Conservation (phyloP, 192 early-diverging fungal genomes). For the Coemansia pectinata region DNA sequence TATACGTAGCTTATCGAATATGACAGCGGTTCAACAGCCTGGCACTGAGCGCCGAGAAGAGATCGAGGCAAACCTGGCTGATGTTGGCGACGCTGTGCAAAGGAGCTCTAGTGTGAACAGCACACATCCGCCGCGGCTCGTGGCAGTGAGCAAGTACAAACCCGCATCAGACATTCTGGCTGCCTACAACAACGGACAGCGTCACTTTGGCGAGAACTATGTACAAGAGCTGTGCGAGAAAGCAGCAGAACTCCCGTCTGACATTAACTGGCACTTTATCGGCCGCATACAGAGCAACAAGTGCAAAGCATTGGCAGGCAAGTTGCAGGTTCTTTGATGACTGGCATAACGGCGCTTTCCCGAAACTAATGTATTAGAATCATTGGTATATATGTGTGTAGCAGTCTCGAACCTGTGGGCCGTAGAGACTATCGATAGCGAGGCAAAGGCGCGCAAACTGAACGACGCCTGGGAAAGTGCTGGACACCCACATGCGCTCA, state of each 20-base stretch:
- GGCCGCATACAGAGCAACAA: conserved; percentile 97
- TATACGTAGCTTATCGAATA: not conserved
- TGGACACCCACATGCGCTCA: conserved; percentile 57
- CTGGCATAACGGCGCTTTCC: not conserved
- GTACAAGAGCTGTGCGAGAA: conserved; percentile 96
- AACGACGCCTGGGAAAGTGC: conserved; percentile 71
- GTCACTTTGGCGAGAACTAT: conserved; percentile 97
- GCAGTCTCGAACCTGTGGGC: conserved; percentile 86
- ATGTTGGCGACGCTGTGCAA: conserved; percentile 6
- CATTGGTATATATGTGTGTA: not conserved
- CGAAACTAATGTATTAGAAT: not conserved
- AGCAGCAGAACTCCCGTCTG: conserved; percentile 71
- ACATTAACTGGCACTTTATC: conserved; percentile 98
- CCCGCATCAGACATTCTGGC: conserved; percentile 75
- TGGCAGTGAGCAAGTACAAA: conserved; percentile 95
- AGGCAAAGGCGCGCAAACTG: conserved; percentile 78
- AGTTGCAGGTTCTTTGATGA: not conserved
- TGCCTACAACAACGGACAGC: conserved; percentile 81
- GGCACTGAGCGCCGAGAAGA: conserved; percentile 29
- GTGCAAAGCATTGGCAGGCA: conserved; percentile 80
- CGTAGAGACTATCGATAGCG: conserved; percentile 89
- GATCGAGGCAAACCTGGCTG: conserved; percentile 14
- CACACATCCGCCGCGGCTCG: conserved; percentile 61
- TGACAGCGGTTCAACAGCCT: conserved; percentile 2
- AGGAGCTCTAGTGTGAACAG: not conserved